A percentile compares a stretch with the other conserved stretches of the same genome.
These are phyloP conservation scores for Biscogniauxia marginata DNA, from an alignment of 2,329 filamentous ascomycete genomes.

Conservation along the genomic window DNA sequence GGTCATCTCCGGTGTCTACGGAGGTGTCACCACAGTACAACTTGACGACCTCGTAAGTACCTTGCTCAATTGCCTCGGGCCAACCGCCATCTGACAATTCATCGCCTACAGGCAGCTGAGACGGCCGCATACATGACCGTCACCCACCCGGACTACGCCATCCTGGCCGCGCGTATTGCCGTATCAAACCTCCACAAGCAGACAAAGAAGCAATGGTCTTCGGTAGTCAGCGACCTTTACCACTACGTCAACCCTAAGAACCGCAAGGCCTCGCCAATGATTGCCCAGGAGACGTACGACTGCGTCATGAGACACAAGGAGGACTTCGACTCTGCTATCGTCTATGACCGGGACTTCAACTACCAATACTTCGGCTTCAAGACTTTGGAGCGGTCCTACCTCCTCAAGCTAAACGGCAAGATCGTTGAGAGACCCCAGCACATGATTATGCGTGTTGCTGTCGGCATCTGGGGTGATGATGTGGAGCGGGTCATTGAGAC, in stretches of 20 bases:
- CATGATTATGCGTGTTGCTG: conserved; percentile 99
- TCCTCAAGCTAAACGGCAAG: conserved; percentile 92
- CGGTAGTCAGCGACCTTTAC: conserved; percentile 89
- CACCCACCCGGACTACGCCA: conserved; percentile 97
- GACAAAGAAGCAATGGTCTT: conserved; percentile 99
- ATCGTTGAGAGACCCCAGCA: conserved; percentile 97
- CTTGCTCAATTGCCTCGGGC: conserved; percentile 1
- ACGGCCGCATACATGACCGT: conserved; percentile 99
- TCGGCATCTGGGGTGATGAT: conserved; percentile 93
- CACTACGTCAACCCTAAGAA: conserved; percentile 97
- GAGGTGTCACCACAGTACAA: conserved; percentile 94
- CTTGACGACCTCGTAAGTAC: conserved; percentile 87
- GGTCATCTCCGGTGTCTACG: conserved; percentile 98
- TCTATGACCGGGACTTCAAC: conserved; percentile 99
- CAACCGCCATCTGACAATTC: conserved; percentile 18
- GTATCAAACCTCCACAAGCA: conserved; percentile 99
- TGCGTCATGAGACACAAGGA: conserved; percentile 94
- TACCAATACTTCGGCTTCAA: conserved; percentile 99
- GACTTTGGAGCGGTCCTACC: conserved; percentile 95
- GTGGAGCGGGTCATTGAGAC: conserved; percentile 95
- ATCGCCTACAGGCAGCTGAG: conserved; percentile 74
- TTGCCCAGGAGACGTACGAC: conserved; percentile 85
- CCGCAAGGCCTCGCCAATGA: conserved; percentile 82
- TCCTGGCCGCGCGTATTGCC: conserved; percentile 95
- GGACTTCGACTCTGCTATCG: conserved; percentile 96